Percentiles rank a stretch among this genome's conserved stretches.
phyloP scores from a whole-genome alignment of 495 filamentous ascomycete genomes.

The Aspergillus diversus region DNA sequence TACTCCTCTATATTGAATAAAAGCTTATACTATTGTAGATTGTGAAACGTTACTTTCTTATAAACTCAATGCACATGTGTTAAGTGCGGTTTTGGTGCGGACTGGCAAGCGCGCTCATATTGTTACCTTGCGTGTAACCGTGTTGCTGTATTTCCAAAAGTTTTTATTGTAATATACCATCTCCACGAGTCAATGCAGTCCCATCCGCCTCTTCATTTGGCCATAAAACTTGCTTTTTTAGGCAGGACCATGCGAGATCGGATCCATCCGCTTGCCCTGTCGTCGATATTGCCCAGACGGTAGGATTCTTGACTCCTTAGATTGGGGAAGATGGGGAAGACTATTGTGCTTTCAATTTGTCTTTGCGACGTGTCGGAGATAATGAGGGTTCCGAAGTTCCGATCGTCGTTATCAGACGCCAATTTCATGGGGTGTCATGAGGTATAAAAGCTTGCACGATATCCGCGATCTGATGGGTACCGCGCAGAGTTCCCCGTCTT shows the following conservation, averaged over 20 bases:
- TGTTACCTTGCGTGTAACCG: too few relatives aligned
- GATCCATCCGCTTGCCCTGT: neutral
- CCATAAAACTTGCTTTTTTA: slow-evolving; percentile 13
- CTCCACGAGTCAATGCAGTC: neutral
- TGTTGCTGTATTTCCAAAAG: too few relatives aligned
- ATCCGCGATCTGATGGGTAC: neutral
- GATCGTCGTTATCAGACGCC: neutral
- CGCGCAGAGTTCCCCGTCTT: neutral
- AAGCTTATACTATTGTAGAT: too few relatives aligned
- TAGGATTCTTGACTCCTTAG: neutral
- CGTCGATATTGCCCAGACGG: neutral
- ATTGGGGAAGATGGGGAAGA: neutral
- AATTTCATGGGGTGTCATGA: neutral
- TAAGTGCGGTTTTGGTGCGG: too few relatives aligned
- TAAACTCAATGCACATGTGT: too few relatives aligned
- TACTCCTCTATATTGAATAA: too few relatives aligned
- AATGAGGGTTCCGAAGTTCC: neutral
- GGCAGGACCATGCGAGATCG: slow-evolving; percentile 16
- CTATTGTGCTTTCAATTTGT: neutral
- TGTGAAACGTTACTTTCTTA: too few relatives aligned
- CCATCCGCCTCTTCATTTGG: slow-evolving; percentile 6
- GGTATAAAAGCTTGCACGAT: slow-evolving; percentile 7
- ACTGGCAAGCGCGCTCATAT: too few relatives aligned
- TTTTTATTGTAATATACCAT: too few relatives aligned
- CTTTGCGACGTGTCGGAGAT: neutral